Evolutionary conservation across 2,329 filamentous ascomycete species (phyloP).

Genomic region (Orbilia quercus): DNA sequence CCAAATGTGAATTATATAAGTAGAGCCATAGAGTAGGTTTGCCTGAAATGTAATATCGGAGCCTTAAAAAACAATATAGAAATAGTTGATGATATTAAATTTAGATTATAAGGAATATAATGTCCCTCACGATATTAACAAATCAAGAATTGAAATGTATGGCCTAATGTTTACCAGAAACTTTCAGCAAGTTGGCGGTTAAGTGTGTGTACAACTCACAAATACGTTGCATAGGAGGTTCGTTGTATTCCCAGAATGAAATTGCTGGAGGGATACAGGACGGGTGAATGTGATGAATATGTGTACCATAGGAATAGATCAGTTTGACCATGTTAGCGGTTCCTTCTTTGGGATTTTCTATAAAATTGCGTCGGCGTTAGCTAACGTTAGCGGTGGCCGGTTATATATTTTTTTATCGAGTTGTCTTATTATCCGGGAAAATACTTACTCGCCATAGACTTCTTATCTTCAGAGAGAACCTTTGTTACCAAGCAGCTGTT

Average conservation of each 20-base stretch:
- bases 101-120: too few species aligned
- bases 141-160: too few species aligned
- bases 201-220: constrained; percentile 16
- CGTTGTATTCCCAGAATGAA: constrained; percentile 23
- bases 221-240: constrained; percentile 12
- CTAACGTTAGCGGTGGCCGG: background rate
- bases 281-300: constrained; percentile 27
- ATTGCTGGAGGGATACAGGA: constrained; percentile 19
- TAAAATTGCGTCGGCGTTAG: background rate
- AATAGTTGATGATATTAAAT: too few species aligned
- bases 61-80: too few species aligned
- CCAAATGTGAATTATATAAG: too few species aligned
- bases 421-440: background rate
- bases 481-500: constrained; percentile 2
- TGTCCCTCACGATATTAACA: too few species aligned
- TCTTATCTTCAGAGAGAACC: background rate
- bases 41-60: too few species aligned
- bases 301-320: constrained; percentile 3
- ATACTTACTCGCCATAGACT: background rate
- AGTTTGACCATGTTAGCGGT: constrained; percentile 4
- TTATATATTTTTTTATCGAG: background rate
- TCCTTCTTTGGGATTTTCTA: background rate
- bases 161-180: background rate
- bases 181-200: background rate
- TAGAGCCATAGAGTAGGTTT: too few species aligned